Base-by-base conservation (phyloP, 2,329 filamentous ascomycete genomes). In the Neofusicoccum cordaticola region DNA sequence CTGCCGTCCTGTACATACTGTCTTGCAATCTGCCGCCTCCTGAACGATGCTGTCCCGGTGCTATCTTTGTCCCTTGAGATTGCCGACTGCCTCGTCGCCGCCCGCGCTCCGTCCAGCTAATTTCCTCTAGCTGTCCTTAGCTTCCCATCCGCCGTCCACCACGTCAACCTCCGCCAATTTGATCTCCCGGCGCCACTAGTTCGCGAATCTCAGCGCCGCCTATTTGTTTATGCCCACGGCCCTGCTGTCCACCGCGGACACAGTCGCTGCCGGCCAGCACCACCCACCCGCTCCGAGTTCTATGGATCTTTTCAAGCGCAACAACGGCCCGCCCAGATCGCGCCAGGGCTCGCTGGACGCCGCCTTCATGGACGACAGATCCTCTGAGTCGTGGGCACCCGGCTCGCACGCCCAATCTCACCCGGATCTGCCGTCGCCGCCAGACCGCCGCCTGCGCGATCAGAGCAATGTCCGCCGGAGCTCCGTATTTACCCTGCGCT, bases 221-320 rank as follows among this genome's bases (percentile, higher is more conserved):
- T 64, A 64, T 58, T 64, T 64, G 51, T 57, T 57, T 50, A 34
- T 17, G 37, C 61, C 41, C 22, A 31, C 44, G 52, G 51, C 52
- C 35, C 52, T 57, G 51, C 51, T 48, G 51, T 41, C 34, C 37
- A 37, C 37, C 19, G 37, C 35, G 35, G 62, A 58, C 51, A 58
- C 62, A 57, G 51, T 58, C 19, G 62, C 62, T 64, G 62, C 62
- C 34, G 62, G 51, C 17, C 62, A 64, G 62, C 62, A 47, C 37
- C 52, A 57, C 35, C 44, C 50, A 19, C 56, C 62, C 17, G 11
- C 41, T 42, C 68, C 45, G 67, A 31, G 1, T 31, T 31, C 70
- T 37, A 77, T 78, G 75, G 76, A 77, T 67, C 66, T 71, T 35
- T 77, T 75, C 57, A 73, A 76, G 71, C 77, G 75, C 66, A 73